phyloP scores from a whole-genome alignment of 73 alveolate species.

The Uronychia binucleata region DNA sequence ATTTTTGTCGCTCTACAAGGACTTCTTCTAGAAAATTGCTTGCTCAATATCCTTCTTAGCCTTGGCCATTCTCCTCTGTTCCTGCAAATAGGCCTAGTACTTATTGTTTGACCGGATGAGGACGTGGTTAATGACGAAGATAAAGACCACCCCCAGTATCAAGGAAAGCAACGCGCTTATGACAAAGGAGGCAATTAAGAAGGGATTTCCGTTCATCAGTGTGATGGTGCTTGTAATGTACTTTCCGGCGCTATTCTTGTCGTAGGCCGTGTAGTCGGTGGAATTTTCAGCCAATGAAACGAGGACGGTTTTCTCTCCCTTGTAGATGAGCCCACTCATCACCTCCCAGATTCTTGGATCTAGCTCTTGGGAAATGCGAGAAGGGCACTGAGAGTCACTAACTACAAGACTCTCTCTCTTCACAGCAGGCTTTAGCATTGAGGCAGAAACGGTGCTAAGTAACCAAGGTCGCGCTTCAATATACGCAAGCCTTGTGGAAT shows the following conservation, averaged over 20 bases:
- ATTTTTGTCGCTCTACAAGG: neutral
- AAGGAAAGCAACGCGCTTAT: slow-evolving; percentile 4
- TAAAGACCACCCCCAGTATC: neutral
- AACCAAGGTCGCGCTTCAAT: slow-evolving; percentile 29
- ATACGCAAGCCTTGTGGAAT: slow-evolving; percentile 1
- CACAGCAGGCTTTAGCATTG: slow-evolving; percentile 3
- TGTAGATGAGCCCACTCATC: neutral
- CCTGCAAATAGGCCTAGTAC: neutral
- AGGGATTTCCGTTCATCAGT: slow-evolving; percentile 6
- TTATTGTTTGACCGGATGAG: neutral
- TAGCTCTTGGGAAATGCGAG: neutral
- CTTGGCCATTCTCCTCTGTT: slow-evolving; percentile 4
- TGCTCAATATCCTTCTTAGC: slow-evolving; percentile 9
- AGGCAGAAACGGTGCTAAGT: slow-evolving; percentile 1
- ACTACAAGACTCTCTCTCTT: neutral
- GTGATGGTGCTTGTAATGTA: neutral
- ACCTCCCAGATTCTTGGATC: neutral
- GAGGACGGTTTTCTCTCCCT: neutral
- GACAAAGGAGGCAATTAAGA: neutral
- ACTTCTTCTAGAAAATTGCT: neutral
- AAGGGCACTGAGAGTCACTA: neutral
- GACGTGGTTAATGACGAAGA: neutral
- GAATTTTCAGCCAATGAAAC: neutral
- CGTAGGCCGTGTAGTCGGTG: neutral
- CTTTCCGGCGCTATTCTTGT: slow-evolving; percentile 7